These are phyloP conservation scores for Daldinia sp. DNA, from an alignment of 2,329 filamentous ascomycete genomes.

Conservation along the genomic window DNA sequence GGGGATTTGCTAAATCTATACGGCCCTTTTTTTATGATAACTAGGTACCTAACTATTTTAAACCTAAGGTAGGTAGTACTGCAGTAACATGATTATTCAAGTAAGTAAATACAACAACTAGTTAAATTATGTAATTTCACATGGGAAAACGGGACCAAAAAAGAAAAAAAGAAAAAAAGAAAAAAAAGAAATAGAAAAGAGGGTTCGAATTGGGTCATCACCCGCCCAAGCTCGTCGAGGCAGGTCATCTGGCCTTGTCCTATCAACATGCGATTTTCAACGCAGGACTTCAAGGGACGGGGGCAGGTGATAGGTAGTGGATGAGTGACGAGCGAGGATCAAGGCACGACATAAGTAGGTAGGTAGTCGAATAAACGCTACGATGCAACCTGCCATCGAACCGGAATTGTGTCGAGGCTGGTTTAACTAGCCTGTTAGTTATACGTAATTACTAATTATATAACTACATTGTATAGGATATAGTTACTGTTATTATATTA, in stretches of 20 bases:
- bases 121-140: slow-evolving; percentile 1
- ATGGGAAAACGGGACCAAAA: not conserved
- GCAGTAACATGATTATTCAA: not conserved
- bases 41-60: not conserved
- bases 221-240: not conserved
- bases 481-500: not conserved
- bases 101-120: no score
- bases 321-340: no score
- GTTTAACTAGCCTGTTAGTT: no score
- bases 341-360: not conserved
- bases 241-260: not conserved
- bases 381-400: not conserved
- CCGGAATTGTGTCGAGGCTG: not conserved
- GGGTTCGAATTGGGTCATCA: slow-evolving; percentile 5
- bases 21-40: not conserved
- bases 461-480: no score
- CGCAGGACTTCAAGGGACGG: not conserved
- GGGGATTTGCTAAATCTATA: not conserved
- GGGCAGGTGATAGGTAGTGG: slow-evolving; percentile 2
- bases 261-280: not conserved
- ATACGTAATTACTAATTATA: no score
- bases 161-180: not conserved
- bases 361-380: not conserved
- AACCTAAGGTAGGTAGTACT: not conserved
- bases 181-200: not conserved